A percentile compares a stretch with the other conserved stretches of the same genome.
Evolutionary conservation across 2,329 filamentous ascomycete genomes (phyloP).

Genomic region (Berkeleyomyces rouxiae): DNA sequence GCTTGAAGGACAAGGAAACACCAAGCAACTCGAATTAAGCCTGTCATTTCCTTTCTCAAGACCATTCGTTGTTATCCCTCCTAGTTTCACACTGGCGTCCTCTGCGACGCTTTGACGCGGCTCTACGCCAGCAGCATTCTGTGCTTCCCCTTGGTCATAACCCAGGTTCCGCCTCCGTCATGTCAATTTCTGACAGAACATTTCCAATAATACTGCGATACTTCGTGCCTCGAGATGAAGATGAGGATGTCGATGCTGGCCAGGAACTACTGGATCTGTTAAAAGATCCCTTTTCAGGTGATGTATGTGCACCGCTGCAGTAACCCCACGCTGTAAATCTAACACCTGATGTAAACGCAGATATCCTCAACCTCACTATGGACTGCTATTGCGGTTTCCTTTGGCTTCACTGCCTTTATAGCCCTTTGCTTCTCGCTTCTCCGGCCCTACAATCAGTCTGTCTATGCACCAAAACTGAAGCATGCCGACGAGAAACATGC

Average conservation of each 20-base stretch:
- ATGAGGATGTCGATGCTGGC: constrained; percentile 20
- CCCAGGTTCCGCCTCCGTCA: background rate
- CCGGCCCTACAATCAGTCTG: constrained; percentile 75
- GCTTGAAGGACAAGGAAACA: too few relatives aligned
- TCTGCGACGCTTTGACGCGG: constrained; percentile 1
- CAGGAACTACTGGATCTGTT: constrained; percentile 32
- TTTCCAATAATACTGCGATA: constrained; percentile 1
- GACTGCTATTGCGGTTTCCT: constrained; percentile 63
- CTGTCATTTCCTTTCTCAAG: background rate
- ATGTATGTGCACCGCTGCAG: constrained; percentile 22
- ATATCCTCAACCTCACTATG: constrained; percentile 41
- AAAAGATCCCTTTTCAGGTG: constrained; percentile 32
- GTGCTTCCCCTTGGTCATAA: background rate
- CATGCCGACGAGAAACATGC: constrained; percentile 81
- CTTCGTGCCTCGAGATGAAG: constrained; percentile 4
- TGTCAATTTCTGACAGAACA: background rate
- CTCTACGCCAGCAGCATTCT: background rate
- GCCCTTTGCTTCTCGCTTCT: constrained; percentile 73
- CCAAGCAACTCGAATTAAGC: too few relatives aligned
- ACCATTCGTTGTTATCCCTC: background rate
- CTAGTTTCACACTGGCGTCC: background rate
- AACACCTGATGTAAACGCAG: background rate
- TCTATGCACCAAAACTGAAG: constrained; percentile 89
- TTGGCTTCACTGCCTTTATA: constrained; percentile 57
- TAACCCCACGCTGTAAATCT: background rate